Percentiles rank a stretch among this genome's conserved stretches.
phyloP scores from a whole-genome alignment of 768 basidiomycete genomes.

The Lentinus brumalis region DNA sequence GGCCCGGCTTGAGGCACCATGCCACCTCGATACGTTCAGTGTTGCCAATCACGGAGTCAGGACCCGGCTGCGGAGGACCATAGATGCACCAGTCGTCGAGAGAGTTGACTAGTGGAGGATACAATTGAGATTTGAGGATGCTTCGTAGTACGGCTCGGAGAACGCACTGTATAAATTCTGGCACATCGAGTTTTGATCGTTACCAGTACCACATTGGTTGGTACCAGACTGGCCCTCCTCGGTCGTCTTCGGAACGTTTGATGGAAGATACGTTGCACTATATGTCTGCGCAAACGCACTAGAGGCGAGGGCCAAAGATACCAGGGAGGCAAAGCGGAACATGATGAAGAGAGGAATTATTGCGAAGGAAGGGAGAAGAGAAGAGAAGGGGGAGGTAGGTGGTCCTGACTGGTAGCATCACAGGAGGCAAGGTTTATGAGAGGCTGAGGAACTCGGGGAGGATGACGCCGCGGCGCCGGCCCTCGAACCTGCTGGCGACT shows the following conservation, averaged over 20 bases:
- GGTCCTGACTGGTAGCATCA: not conserved
- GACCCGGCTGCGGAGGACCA: conserved; percentile 52
- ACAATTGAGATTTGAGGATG: not conserved
- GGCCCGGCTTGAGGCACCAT: conserved; percentile 56
- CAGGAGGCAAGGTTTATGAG: not conserved
- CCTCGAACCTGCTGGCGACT: too few relatives aligned
- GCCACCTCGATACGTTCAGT: conserved; percentile 60
- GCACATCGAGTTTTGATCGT: conserved; percentile 61
- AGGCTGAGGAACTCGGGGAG: not conserved
- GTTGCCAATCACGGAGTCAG: conserved; percentile 56
- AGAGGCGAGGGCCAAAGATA: conserved; percentile 15
- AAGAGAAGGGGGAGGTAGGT: not conserved
- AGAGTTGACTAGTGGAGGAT: conserved; percentile 48
- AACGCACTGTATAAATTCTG: conserved; percentile 65
- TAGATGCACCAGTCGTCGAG: conserved; percentile 60
- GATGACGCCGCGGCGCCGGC: too few relatives aligned
- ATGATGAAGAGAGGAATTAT: not conserved
- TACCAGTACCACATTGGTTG: conserved; percentile 61
- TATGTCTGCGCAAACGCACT: conserved; percentile 37
- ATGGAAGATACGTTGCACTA: conserved; percentile 51
- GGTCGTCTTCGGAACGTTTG: conserved; percentile 46
- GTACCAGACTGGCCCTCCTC: conserved; percentile 65
- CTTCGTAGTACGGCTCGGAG: not conserved
- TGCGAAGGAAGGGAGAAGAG: not conserved
- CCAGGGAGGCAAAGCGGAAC: conserved; percentile 7